phyloP scores from a whole-genome alignment of 1,284 basidiomycete species.

The Agroathelia rolfsii region DNA sequence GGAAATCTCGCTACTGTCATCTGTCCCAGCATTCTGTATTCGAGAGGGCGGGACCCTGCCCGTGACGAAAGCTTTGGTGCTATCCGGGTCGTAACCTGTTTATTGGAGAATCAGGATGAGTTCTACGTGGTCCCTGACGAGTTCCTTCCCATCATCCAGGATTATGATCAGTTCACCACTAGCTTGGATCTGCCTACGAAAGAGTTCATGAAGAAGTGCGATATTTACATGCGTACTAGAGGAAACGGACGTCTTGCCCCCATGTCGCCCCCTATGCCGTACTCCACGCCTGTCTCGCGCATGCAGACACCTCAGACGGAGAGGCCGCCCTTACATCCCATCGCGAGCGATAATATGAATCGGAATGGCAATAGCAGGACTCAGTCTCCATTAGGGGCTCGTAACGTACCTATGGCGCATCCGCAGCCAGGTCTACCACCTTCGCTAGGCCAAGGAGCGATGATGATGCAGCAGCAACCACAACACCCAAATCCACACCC shows the following conservation, averaged over 20 bases:
- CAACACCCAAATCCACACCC: conserved; percentile 17
- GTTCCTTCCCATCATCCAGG: conserved; percentile 71
- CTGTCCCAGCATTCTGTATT: conserved; percentile 88
- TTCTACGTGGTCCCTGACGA: conserved; percentile 86
- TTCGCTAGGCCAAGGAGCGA: conserved; percentile 30
- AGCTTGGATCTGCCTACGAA: conserved; percentile 78
- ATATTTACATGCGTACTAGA: conserved; percentile 57
- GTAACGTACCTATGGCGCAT: conserved; percentile 35
- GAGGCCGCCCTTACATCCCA: conserved; percentile 22
- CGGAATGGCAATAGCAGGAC: conserved; percentile 37
- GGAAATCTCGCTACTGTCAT: conserved; percentile 97
- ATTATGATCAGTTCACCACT: conserved; percentile 79
- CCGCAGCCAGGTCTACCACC: conserved; percentile 26
- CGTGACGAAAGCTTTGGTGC: conserved; percentile 92
- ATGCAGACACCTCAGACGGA: conserved; percentile 23
- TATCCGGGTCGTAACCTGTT: conserved; percentile 74
- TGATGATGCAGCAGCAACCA: conserved; percentile 33
- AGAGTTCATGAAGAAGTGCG: conserved; percentile 86
- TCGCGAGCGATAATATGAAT: conserved; percentile 28
- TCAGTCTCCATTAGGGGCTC: conserved; percentile 25
- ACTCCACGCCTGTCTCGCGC: conserved; percentile 18
- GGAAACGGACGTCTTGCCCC: conserved; percentile 31
- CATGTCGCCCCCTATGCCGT: conserved; percentile 24
- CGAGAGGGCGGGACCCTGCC: conserved; percentile 78
- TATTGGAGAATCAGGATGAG: conserved; percentile 92